Evolutionary conservation across 2,329 filamentous ascomycete genomes (phyloP).

Genomic region (Curvularia spicifera): DNA sequence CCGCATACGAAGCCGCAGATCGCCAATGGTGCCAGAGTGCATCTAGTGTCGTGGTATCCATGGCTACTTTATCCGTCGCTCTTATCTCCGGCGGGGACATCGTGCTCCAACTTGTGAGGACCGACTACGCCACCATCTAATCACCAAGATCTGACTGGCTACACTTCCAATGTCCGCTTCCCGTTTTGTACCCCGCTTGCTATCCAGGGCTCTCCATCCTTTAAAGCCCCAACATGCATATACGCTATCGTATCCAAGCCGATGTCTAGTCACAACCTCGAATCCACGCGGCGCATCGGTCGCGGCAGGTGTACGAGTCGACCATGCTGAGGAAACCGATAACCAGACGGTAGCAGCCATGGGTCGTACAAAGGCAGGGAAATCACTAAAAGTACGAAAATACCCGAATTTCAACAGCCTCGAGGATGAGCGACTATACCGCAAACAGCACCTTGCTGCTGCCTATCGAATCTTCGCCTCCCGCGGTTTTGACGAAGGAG

Average conservation of each 20-base stretch:
- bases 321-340: conserved; percentile 45
- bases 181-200: conserved; percentile 1
- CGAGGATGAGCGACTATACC: conserved; percentile 52
- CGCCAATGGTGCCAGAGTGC: conserved; percentile 4
- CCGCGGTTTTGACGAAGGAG: conserved; percentile 51
- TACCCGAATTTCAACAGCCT: conserved; percentile 52
- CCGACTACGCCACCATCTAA: background rate
- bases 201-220: background rate
- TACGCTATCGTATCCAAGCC: background rate
- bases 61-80: background rate
- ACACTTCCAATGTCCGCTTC: conserved; percentile 19
- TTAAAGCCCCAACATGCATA: background rate
- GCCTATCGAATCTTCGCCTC: conserved; percentile 52
- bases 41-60: background rate
- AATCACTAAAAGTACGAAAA: conserved; percentile 54
- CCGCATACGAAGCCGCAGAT: background rate
- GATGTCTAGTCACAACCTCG: conserved; percentile 23
- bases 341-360: conserved; percentile 56
- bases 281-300: conserved; percentile 24
- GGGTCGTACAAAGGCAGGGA: conserved; percentile 55
- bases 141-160: conserved; percentile 3
- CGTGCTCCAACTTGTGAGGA: background rate
- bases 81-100: conserved; percentile 9
- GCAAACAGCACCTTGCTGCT: conserved; percentile 56
- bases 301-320: conserved; percentile 30